Evolutionary conservation across 2,329 filamentous ascomycete species (phyloP).

Genomic region (Didymella lethalis): DNA sequence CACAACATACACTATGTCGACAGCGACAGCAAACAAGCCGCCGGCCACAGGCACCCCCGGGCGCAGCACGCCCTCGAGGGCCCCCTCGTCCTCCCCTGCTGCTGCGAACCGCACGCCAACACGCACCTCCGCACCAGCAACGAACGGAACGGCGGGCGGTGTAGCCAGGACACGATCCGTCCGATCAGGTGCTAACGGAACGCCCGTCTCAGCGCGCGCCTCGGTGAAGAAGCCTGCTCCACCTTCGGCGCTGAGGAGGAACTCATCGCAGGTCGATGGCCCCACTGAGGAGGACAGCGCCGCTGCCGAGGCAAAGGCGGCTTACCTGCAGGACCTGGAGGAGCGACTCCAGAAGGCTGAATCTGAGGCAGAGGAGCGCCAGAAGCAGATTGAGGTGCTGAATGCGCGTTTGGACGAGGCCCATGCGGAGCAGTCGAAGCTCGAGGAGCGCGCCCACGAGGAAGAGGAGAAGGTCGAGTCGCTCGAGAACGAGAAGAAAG

Average conservation of each 20-base stretch:
- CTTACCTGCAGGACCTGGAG: conserved; percentile 83
- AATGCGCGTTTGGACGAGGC: conserved; percentile 88
- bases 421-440: conserved; percentile 78
- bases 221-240: conserved; percentile 49
- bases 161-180: conserved; percentile 44
- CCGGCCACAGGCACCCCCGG: conserved; percentile 44
- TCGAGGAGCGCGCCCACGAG: conserved; percentile 90
- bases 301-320: conserved; percentile 78
- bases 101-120: conserved; percentile 44
- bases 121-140: conserved; percentile 40
- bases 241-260: conserved; percentile 45
- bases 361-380: conserved; percentile 75
- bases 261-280: conserved; percentile 47
- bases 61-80: conserved; percentile 35
- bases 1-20: conserved; percentile 38
- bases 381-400: conserved; percentile 84
- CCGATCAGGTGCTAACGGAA: conserved; percentile 41
- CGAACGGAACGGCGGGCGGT: conserved; percentile 39
- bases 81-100: conserved; percentile 43
- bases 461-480: conserved; percentile 82
- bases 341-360: conserved; percentile 84
- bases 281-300: conserved; percentile 61
- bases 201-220: conserved; percentile 51
- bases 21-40: conserved; percentile 48
- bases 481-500: conserved; percentile 84